A percentile compares a stretch with the other conserved stretches of the same genome.
Conservation (phyloP, 768 basidiomycete species). For the Lanmaoa rubissima region DNA sequence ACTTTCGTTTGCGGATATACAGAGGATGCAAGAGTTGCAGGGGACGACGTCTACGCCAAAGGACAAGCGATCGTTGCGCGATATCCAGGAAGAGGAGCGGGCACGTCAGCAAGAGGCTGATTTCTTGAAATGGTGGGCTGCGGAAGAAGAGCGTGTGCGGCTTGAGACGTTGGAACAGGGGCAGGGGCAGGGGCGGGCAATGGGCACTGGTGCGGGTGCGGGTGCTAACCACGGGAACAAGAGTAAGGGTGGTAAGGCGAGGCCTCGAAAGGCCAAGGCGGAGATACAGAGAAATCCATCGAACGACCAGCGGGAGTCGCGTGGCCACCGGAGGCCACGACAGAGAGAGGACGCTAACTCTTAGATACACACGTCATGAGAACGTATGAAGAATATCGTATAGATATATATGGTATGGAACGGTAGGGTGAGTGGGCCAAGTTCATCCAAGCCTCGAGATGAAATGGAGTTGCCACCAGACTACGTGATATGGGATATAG, state of each 20-base stretch:
- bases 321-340: background rate
- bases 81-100: slow-evolving; percentile 86
- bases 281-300: background rate
- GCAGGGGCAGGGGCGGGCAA: background rate
- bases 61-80: slow-evolving; percentile 62
- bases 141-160: slow-evolving; percentile 72
- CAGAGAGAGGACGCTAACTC: background rate
- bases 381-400: background rate
- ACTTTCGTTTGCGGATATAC: slow-evolving; percentile 82
- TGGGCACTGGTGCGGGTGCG: background rate
- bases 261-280: slow-evolving; percentile 9
- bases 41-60: slow-evolving; percentile 35
- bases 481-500: background rate
- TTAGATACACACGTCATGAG: background rate
- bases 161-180: slow-evolving; percentile 38
- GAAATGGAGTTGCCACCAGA: background rate
- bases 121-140: slow-evolving; percentile 88
- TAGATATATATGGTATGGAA: slow-evolving; percentile 1
- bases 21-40: slow-evolving; percentile 69
- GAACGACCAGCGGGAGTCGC: background rate
- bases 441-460: background rate
- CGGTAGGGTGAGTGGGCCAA: background rate
- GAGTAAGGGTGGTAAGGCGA: slow-evolving; percentile 3
- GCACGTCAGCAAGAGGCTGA: slow-evolving; percentile 66
- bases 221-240: background rate